Percentiles rank a stretch among this genome's conserved stretches.
These are phyloP conservation scores for Paragyromitra xinjiangensis DNA, from an alignment of 495 filamentous ascomycete genomes.

Conservation along the genomic window DNA sequence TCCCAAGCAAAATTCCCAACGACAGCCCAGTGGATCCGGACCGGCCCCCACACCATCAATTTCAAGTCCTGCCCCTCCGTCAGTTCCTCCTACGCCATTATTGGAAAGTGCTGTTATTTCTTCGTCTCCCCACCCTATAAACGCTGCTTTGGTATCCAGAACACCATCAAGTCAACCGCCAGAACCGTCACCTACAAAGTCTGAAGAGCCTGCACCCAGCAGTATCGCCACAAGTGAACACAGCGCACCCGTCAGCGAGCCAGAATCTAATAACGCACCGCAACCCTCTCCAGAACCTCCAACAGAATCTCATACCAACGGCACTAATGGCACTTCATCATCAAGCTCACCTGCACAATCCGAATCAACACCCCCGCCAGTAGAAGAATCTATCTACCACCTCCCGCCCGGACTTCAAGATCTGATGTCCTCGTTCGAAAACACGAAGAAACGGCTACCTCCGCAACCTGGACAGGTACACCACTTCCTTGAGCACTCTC, in stretches of 20 bases:
- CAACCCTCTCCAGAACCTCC: conserved; percentile 60
- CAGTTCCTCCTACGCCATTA: conserved; percentile 51
- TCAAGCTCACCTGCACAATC: conserved; percentile 52
- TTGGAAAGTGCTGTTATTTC: conserved; percentile 36
- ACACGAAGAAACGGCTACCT: conserved; percentile 72
- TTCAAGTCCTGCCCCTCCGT: conserved; percentile 41
- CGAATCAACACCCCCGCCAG: conserved; percentile 27
- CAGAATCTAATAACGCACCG: conserved; percentile 41
- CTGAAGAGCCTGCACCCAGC: conserved; percentile 59
- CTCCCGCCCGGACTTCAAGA: conserved; percentile 91
- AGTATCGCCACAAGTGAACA: conserved; percentile 40
- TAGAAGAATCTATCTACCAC: conserved; percentile 88
- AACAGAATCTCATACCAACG: conserved; percentile 57
- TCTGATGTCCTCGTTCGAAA: conserved; percentile 86
- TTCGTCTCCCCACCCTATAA: conserved; percentile 51
- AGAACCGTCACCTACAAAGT: conserved; percentile 36
- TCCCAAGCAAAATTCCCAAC: conserved; percentile 50
- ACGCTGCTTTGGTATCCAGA: conserved; percentile 37
- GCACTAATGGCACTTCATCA: conserved; percentile 51
- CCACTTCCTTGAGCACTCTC: conserved; percentile 75
- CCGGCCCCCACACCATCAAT: conserved; percentile 35
- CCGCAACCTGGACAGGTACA: conserved; percentile 71
- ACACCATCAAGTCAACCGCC: conserved; percentile 47
- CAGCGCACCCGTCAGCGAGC: conserved; percentile 37
- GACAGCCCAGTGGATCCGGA: conserved; percentile 50